Base-by-base conservation (phyloP, 1,139 yeast genomes). In the Trichomonascaceae sp. region DNA sequence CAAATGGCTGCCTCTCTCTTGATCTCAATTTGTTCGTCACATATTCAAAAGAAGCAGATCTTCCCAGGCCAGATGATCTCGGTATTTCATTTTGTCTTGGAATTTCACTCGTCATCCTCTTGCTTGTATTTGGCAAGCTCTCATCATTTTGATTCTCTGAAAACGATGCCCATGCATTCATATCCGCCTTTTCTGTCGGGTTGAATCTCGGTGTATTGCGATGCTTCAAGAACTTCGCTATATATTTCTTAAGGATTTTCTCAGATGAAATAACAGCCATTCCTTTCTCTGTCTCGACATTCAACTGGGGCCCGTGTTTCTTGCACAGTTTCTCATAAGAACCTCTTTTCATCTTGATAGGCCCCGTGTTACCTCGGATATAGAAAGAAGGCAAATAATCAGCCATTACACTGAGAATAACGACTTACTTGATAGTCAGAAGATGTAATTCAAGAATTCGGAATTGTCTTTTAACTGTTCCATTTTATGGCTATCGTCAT, bases 161-260 rank as follows among this genome's bases (percentile, higher is more conserved):
- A 15, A 36, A 36, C 4, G 41, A 9, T 9, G 17, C 41, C 46
- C 51, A 30, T 19, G 43, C 15, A 12, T 22, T n/a, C 19, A 36
- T 39, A 12, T 47, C 41, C 10, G 56, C 53, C 22, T 51, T 50
- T 18, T 50, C 52, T n/a, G 53, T 50, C 38, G 47, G 30, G n/a
- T 43, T 22, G 47, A 53, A 45, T 13, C 48, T 47, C 3, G 56
- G 56, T 38, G 48, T 36, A 19, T 20, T 9, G 6, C 52, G 41
- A 12, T 18, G 41, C 1, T 43, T 13, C 41, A 12, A 22, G 17
- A 46, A 36, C n/a, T 44, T 44, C 7, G 43, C 39, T 9, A 51
- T 39, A 13, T 50, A 32, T 43, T 41, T 24, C 18, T 49, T 38
- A 12, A 53, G 41, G 17, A 41, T 48, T 17, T 51, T 43, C 22